Evolutionary conservation across 2,329 filamentous ascomycete species (phyloP).

Genomic region (Trichophyton rubrum): DNA sequence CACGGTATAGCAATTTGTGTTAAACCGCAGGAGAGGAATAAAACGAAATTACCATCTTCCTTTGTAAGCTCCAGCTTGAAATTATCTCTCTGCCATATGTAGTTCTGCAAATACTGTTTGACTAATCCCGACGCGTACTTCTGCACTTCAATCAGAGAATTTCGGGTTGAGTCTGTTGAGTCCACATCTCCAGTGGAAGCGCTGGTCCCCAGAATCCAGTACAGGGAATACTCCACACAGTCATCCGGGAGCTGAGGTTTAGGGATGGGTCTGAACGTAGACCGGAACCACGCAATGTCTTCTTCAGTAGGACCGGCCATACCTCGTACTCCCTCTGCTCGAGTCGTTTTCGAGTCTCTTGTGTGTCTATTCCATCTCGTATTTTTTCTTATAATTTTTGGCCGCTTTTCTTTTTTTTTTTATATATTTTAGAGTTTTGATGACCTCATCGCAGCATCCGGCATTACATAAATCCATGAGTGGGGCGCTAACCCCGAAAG

Average conservation of each 20-base stretch:
- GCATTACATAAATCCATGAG: slow-evolving; percentile 4
- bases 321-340: neutral
- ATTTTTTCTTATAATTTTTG: neutral
- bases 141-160: slow-evolving; percentile 58
- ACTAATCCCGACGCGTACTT: slow-evolving; percentile 54
- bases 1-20: neutral
- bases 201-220: slow-evolving; percentile 52
- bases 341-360: neutral
- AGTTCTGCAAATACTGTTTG: slow-evolving; percentile 58
- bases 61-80: slow-evolving; percentile 55
- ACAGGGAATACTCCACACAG: slow-evolving; percentile 72
- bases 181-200: slow-evolving; percentile 43
- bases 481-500: slow-evolving; percentile 20
- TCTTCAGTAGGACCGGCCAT: slow-evolving; percentile 33
- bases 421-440: slow-evolving; percentile 8
- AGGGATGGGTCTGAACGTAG: slow-evolving; percentile 53
- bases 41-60: slow-evolving; percentile 44
- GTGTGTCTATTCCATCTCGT: neutral
- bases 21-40: slow-evolving; percentile 6
- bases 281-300: slow-evolving; percentile 53
- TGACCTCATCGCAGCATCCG: slow-evolving; percentile 23
- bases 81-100: slow-evolving; percentile 87
- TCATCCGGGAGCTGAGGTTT: slow-evolving; percentile 62
- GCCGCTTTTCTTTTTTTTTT: neutral
- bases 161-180: slow-evolving; percentile 34